Evolutionary conservation across 2,329 filamentous ascomycete species (phyloP).

Genomic region (Ustulina deusta): DNA sequence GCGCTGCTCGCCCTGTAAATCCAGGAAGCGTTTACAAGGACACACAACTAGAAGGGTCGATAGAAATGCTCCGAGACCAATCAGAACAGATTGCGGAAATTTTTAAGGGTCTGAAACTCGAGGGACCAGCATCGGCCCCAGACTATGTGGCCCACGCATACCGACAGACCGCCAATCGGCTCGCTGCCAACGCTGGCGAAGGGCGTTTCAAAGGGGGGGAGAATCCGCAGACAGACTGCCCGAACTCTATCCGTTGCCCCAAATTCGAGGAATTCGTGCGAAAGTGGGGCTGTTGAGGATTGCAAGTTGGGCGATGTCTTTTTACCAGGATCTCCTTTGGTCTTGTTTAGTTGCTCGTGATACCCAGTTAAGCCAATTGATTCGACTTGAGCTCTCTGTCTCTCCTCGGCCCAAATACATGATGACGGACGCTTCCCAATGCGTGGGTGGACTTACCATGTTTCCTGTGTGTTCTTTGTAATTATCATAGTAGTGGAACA

Average conservation of each 20-base stretch:
- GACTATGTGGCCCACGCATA: conserved; percentile 46
- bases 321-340: background rate
- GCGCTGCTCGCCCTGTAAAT: conserved; percentile 32
- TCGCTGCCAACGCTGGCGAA: conserved; percentile 33
- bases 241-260: conserved; percentile 33
- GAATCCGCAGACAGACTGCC: conserved; percentile 11
- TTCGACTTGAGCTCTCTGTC: background rate
- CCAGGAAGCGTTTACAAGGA: conserved; percentile 46
- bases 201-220: conserved; percentile 22
- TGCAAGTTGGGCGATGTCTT: background rate
- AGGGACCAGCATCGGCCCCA: conserved; percentile 32
- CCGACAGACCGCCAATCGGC: conserved; percentile 37
- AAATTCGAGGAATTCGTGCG: conserved; percentile 42
- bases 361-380: conserved; percentile 34
- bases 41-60: conserved; percentile 48
- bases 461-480: background rate
- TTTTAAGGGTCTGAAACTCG: conserved; percentile 42
- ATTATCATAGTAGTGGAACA: background rate
- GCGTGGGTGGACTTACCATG: background rate
- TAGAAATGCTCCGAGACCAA: conserved; percentile 45
- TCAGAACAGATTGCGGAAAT: conserved; percentile 40
- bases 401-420: background rate
- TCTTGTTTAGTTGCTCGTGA: conserved; percentile 26
- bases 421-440: background rate
- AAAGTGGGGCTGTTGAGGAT: conserved; percentile 42